Conservation (phyloP, 2,329 filamentous ascomycete genomes). For the Harringtonia lauricola region DNA sequence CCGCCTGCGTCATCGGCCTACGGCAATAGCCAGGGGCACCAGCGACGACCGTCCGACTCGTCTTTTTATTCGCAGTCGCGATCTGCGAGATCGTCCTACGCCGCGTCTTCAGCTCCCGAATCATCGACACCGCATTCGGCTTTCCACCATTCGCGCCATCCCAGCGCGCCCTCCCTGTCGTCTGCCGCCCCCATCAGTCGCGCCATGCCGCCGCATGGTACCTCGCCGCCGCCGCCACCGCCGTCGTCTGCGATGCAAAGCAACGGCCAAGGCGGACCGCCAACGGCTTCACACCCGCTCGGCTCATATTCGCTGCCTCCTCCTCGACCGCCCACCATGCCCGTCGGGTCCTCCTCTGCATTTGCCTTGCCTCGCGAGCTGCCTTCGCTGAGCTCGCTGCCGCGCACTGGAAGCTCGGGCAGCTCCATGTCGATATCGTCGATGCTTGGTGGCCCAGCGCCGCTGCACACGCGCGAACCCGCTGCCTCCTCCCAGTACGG, state of each 20-base stretch:
- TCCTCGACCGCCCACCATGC: conserved; percentile 30
- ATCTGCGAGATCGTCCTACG: no score
- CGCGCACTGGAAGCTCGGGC: conserved; percentile 33
- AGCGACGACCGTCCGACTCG: conserved; percentile 31
- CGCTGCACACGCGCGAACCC: conserved; percentile 22
- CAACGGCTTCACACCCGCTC: conserved; percentile 15
- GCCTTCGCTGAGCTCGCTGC: conserved; percentile 37
- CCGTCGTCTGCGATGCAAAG: conserved; percentile 10
- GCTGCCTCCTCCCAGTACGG: conserved; percentile 27
- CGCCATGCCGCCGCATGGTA: conserved; percentile 30
- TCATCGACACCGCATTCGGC: not conserved
- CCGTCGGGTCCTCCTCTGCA: conserved; percentile 30
- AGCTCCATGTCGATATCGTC: conserved; percentile 53
- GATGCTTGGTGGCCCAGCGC: conserved; percentile 42
- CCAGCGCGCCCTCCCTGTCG: conserved; percentile 32
- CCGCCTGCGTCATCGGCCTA: conserved; percentile 16
- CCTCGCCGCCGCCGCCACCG: conserved; percentile 8
- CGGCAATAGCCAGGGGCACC: conserved; percentile 17
- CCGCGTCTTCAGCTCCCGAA: conserved; percentile 11
- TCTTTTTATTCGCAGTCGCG: conserved; percentile 27
- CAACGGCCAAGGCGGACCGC: conserved; percentile 2
- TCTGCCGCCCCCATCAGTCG: conserved; percentile 25
- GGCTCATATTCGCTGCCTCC: conserved; percentile 33
- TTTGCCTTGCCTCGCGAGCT: conserved; percentile 40
- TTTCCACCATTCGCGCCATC: conserved; percentile 28